phyloP scores from a whole-genome alignment of 2,329 filamentous ascomycete genomes.

The Venturia effusa region DNA sequence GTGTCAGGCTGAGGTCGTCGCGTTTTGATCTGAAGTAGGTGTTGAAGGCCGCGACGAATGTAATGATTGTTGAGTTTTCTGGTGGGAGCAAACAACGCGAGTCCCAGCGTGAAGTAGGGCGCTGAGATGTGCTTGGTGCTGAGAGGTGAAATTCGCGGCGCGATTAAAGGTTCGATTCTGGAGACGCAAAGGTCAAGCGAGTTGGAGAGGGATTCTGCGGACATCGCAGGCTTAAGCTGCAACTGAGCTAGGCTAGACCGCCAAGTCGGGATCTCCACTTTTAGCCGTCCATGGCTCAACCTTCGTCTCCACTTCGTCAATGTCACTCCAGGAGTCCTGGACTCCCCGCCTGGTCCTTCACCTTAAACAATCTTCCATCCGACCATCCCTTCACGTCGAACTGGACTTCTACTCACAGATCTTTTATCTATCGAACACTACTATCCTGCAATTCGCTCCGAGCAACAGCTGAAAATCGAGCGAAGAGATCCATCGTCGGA shows the following conservation, averaged over 20 bases:
- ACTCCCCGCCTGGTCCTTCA: too few species aligned
- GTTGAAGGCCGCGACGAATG: neutral
- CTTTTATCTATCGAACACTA: too few species aligned
- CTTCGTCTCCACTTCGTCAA: neutral
- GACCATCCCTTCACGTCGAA: neutral
- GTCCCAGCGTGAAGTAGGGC: neutral
- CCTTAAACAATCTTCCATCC: neutral
- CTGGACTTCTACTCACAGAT: neutral
- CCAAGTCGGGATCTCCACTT: neutral
- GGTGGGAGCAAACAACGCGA: neutral
- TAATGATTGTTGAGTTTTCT: neutral
- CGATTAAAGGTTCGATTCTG: too few species aligned
- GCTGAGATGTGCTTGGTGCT: neutral
- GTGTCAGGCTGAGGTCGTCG: neutral
- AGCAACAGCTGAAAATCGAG: neutral
- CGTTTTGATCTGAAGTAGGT: neutral
- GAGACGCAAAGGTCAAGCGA: too few species aligned
- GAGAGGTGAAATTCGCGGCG: neutral
- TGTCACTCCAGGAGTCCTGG: too few species aligned
- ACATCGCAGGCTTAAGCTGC: too few species aligned
- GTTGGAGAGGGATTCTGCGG: neutral
- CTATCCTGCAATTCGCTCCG: neutral
- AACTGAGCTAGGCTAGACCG: too few species aligned
- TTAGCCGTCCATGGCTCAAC: neutral
- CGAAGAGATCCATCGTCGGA: neutral